phyloP scores from a whole-genome alignment of 2,329 filamentous ascomycete genomes.

The Rhynchosporium graminicola region DNA sequence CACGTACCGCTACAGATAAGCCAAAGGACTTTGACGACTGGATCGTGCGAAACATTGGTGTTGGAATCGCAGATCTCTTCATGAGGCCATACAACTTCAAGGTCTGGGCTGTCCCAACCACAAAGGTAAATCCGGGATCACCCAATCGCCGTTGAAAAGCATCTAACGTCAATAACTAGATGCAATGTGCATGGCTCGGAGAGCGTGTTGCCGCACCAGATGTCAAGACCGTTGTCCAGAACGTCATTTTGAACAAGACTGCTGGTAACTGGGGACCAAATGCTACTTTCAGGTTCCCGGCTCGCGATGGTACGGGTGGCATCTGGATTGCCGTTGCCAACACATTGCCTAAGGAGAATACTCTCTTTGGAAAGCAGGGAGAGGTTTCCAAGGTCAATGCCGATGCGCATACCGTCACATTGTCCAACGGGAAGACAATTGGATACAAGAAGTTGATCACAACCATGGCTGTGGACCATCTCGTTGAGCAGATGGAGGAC shows the following conservation, averaged over 20 bases:
- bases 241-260: slow-evolving; percentile 93
- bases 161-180: slow-evolving; percentile 53
- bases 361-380: slow-evolving; percentile 81
- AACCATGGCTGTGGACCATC: slow-evolving; percentile 92
- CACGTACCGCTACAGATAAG: slow-evolving; percentile 84
- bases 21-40: slow-evolving; percentile 98
- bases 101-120: slow-evolving; percentile 98
- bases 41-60: slow-evolving; percentile 90
- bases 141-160: not conserved
- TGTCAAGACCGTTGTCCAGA: slow-evolving; percentile 89
- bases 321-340: slow-evolving; percentile 98
- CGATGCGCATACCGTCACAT: slow-evolving; percentile 76
- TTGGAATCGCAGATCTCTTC: slow-evolving; percentile 89
- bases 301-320: slow-evolving; percentile 90
- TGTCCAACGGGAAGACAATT: slow-evolving; percentile 84
- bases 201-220: slow-evolving; percentile 98
- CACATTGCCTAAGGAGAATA: slow-evolving; percentile 90
- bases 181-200: slow-evolving; percentile 98
- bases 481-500: slow-evolving; percentile 86
- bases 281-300: slow-evolving; percentile 97
- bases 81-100: slow-evolving; percentile 99
- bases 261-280: slow-evolving; percentile 98
- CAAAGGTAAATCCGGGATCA: slow-evolving; percentile 64
- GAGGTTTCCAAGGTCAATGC: slow-evolving; percentile 86
- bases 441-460: slow-evolving; percentile 90